Evolutionary conservation across 2,329 filamentous ascomycete species (phyloP).

Genomic region (Pestalotiopsis sp.): DNA sequence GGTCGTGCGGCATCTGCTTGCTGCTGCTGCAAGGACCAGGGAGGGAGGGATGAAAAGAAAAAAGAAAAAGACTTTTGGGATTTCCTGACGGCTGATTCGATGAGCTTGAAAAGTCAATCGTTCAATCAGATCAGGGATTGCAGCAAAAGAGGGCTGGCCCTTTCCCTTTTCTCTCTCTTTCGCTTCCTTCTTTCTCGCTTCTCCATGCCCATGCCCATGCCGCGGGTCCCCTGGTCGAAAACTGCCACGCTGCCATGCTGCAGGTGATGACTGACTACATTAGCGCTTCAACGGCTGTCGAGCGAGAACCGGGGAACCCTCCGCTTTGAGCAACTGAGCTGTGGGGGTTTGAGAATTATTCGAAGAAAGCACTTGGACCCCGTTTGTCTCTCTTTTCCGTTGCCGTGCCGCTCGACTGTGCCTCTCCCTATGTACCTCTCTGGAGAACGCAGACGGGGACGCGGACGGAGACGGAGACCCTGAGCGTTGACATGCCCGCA

Average conservation of each 20-base stretch:
- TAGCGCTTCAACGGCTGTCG: constrained; percentile 6
- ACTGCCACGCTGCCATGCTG: constrained; percentile 5
- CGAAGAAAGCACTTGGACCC: too few species aligned
- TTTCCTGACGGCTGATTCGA: neutral
- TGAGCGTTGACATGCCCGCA: neutral
- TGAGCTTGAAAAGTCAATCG: constrained; percentile 1
- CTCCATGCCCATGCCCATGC: neutral
- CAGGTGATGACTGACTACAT: neutral
- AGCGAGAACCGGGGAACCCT: constrained; percentile 9
- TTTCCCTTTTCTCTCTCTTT: neutral
- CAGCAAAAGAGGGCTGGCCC: neutral
- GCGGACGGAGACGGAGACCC: neutral
- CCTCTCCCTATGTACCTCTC: too few species aligned
- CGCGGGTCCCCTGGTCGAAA: neutral
- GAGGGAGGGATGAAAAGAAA: neutral
- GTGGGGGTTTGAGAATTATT: neutral
- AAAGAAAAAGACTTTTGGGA: neutral
- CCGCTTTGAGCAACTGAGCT: neutral
- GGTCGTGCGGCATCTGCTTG: neutral
- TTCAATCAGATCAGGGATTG: neutral
- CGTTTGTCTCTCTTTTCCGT: neutral
- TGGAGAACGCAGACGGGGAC: too few species aligned
- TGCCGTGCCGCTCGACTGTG: too few species aligned
- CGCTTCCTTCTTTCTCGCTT: neutral
- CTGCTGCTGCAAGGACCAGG: neutral